Percentiles rank a stretch among this genome's conserved stretches.
phyloP scores from a whole-genome alignment of 1,139 yeast genomes.

The Yamadazyma epiphylla region DNA sequence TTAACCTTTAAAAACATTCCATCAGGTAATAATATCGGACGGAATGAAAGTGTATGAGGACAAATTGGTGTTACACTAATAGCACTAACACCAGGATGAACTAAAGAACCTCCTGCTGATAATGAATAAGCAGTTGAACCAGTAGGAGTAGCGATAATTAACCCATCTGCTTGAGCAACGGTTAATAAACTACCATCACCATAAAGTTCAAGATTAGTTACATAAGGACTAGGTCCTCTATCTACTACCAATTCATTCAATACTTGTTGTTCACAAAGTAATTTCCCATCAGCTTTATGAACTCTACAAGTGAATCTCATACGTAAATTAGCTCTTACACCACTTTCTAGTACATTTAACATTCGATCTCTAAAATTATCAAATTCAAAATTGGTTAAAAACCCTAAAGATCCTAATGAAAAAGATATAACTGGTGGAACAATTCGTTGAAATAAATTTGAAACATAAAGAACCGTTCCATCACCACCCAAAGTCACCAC shows the following conservation, averaged over 20 bases:
- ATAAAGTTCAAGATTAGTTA: constrained; percentile 75
- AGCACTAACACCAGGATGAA: constrained; percentile 87
- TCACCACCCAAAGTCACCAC: constrained; percentile 86
- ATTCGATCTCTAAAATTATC: constrained; percentile 62
- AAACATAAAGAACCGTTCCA: constrained; percentile 81
- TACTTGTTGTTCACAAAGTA: constrained; percentile 73
- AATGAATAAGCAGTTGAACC: constrained; percentile 90
- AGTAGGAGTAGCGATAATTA: constrained; percentile 86
- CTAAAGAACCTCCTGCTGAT: constrained; percentile 87
- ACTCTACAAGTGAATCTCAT: constrained; percentile 79
- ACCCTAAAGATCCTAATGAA: constrained; percentile 78
- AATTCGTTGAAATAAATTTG: constrained; percentile 70
- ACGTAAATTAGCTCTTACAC: constrained; percentile 73
- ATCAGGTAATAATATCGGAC: constrained; percentile 85
- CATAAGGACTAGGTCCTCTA: constrained; percentile 86
- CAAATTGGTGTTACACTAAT: constrained; percentile 89
- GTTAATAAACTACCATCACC: constrained; percentile 80
- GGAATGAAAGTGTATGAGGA: constrained; percentile 84
- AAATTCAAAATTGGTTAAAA: constrained; percentile 72
- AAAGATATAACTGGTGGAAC: constrained; percentile 90
- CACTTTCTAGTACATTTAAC: constrained; percentile 55
- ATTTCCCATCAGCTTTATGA: constrained; percentile 51
- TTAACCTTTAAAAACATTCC: constrained; percentile 75
- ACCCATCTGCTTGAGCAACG: constrained; percentile 87
- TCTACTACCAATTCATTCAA: constrained; percentile 82